phyloP scores from a whole-genome alignment of 192 early-diverging fungal species.

The Coemansia sp. region DNA sequence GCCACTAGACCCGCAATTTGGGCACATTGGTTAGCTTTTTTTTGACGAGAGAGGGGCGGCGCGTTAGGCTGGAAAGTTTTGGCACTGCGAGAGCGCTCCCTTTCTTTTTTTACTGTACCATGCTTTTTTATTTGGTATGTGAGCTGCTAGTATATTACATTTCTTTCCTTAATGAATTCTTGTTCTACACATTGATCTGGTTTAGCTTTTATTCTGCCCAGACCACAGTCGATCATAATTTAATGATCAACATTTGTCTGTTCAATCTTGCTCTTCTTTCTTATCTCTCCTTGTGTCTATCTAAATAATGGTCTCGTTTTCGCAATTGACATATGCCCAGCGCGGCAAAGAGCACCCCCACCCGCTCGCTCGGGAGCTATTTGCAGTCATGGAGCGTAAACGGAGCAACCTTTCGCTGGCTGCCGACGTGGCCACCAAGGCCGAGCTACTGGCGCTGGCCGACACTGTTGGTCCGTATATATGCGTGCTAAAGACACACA shows the following conservation, averaged over 20 bases:
- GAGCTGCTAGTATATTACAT: not conserved
- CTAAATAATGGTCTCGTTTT: constrained; percentile 37
- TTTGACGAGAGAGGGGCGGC: constrained; percentile 10
- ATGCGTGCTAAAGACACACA: constrained; percentile 96
- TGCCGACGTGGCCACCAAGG: constrained; percentile 86
- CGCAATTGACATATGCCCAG: constrained; percentile 60
- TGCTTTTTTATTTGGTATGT: not conserved
- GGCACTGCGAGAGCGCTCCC: constrained; percentile 11
- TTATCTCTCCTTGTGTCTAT: not conserved
- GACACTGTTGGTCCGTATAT: constrained; percentile 91
- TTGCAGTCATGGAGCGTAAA: constrained; percentile 86
- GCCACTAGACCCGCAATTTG: not conserved
- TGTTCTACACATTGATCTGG: not conserved
- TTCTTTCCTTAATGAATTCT: not conserved
- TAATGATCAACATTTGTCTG: not conserved
- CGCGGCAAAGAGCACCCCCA: constrained; percentile 71
- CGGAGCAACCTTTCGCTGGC: constrained; percentile 88
- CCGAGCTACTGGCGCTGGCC: constrained; percentile 82
- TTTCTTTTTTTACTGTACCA: constrained; percentile 12
- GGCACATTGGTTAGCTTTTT: not conserved
- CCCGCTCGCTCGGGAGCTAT: constrained; percentile 70
- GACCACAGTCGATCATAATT: too few species aligned
- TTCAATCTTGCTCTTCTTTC: not conserved
- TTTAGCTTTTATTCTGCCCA: not conserved
- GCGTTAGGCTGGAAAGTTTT: constrained; percentile 11